Base-by-base conservation (phyloP, 345 rosid genomes). In the Sonneratia caseolaris region DNA sequence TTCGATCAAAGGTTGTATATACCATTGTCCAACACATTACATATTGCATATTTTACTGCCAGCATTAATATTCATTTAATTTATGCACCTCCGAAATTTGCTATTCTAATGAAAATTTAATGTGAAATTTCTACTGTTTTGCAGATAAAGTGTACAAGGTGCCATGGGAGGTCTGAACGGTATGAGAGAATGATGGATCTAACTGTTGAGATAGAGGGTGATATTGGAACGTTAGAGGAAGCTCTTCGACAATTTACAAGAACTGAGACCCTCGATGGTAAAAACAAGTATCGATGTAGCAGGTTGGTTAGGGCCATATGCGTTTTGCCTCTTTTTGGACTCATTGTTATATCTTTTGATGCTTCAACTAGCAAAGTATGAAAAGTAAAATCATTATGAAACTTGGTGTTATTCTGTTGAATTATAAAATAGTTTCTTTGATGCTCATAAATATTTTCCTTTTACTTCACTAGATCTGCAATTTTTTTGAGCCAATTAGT, bases 151-250 rank as follows among this genome's bases (percentile, higher is more conserved):
- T 93, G 97, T 86, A 78, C 86, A 92, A 84, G 82, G 74, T 95
- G 99, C 83, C 86, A 81, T 38, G 88, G 84, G 72, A 92, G 89
- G 76, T 92, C 99, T 69, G 97, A 95, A 75, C 72, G 71, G 75
- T 82, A 76, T 22, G 99, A 95, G 84, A 82, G 91, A 79, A 90
- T 95, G 96, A 90, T 95, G 99, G 98, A 95, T 89, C 86, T 95
- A 49, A 87, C 93, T 7, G 96, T 95, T 75, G 99, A 95, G 88
- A 95, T 95, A 73, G 98, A 81, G 73, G 99, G 99, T 66, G 94
- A 95, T 59, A 88, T 95, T 72, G 88, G 81, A 77, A 92, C 86
- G 68, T 88, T 95, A 42, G 88, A 90, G 81, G 97, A 92, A 74
- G 97, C 99, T 53, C 96, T 95, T 77, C 78, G 82, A 76, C 92